phyloP scores from a whole-genome alignment of 2,329 filamentous ascomycete species.

The Cephalotrichum gorgonifer region DNA sequence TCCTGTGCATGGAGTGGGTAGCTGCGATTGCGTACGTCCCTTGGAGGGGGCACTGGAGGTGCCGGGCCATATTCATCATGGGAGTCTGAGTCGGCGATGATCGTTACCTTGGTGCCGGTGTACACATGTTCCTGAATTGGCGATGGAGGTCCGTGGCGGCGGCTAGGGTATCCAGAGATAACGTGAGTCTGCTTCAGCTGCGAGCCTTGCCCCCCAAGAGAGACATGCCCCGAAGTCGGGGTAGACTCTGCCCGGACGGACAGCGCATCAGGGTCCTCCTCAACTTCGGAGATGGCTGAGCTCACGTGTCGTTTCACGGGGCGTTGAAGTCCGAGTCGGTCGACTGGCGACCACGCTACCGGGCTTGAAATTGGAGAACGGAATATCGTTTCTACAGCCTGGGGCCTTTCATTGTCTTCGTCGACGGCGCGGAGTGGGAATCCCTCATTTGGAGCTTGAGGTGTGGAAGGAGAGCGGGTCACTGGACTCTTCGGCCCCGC shows the following conservation, averaged over 20 bases:
- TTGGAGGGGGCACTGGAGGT: constrained; percentile 21
- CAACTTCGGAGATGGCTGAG: constrained; percentile 32
- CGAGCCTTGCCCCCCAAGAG: background rate
- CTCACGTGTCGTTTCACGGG: constrained; percentile 8
- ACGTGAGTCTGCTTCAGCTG: constrained; percentile 7
- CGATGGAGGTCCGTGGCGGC: constrained; percentile 9
- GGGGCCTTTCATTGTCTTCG: constrained; percentile 25
- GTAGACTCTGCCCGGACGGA: constrained; percentile 5
- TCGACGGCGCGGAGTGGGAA: constrained; percentile 22
- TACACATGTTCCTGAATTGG: constrained; percentile 11
- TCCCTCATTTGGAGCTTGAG: background rate
- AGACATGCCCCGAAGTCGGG: background rate
- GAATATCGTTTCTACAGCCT: constrained; percentile 12
- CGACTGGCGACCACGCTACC: constrained; percentile 20
- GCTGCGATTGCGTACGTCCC: constrained; percentile 10
- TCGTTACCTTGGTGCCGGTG: constrained; percentile 22
- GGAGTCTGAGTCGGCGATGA: constrained; percentile 19
- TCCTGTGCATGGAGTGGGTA: background rate
- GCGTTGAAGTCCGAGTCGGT: constrained; percentile 15
- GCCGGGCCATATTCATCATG: constrained; percentile 20
- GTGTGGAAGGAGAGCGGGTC: constrained; percentile 21
- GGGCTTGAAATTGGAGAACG: constrained; percentile 12
- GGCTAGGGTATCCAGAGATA: constrained; percentile 13
- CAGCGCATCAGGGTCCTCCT: constrained; percentile 22
- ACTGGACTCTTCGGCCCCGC: constrained; percentile 38